Evolutionary conservation across 176 grass and related monocot species (phyloP), one percentile per base, ranked within the genome.

Genomic region (Oryza coarctata): DNA sequence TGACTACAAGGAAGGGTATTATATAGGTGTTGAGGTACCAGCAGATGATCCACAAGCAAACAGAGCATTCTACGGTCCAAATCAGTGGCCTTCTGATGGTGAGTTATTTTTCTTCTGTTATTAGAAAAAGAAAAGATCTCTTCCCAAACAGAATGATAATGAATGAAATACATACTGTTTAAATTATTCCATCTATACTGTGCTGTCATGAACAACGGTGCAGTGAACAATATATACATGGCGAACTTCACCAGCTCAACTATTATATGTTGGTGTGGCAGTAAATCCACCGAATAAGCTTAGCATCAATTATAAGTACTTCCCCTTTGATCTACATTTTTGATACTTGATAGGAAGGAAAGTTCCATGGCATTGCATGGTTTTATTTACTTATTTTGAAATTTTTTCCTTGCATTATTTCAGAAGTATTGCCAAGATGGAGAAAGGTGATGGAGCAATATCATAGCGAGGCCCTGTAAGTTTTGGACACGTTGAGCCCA

Each of bases 1-100:
- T 85, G 96, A 98, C 74, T 92, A 95, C 44, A 98, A 98, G 74
- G 96, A 98, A 93, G 96, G 90, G 68, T 98, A 98, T 80, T 93
- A 93, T 50, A 95, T 98, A 67, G 96, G 93, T 70, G 57, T 98
- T 65, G 93, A 98, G 86, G 82, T 95, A 73, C 90, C 90, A 68
- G 85, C 80, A 88, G 89, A 91, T 80, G 81, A 90, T 84, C 88
- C 87, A 68, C 73, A 93, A 85, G 87, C 89, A 89, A 87, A 90
- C 50, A 93, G 64, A 80, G 91, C 93, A 91, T 98, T 98, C 89
- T 94, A 88, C 88, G 95, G 92, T 75, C 88, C 95, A 88, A 98
- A 98, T 86, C 87, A 93, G 84, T 98, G 95, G 95, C 95, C 92
- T 82, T 80, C 86, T 74, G 75, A 76, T 81, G 86, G 95, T 85